Percentiles rank a stretch among this genome's conserved stretches.
phyloP scores from a whole-genome alignment of 2,329 filamentous ascomycete genomes.

The Diaporthe citriasiana region DNA sequence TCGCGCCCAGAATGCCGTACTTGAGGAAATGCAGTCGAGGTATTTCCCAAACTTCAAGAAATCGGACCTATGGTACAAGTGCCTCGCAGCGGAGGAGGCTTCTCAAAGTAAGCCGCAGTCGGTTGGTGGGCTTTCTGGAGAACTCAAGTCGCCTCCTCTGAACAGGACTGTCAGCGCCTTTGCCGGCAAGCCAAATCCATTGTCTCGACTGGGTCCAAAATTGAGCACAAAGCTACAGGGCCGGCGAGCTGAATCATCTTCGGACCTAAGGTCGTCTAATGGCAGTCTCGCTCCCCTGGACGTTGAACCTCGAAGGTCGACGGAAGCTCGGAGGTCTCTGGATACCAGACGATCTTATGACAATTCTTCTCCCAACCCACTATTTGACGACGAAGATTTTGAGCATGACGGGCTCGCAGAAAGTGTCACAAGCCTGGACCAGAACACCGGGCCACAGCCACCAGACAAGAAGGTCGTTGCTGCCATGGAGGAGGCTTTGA shows the following conservation, averaged over 20 bases:
- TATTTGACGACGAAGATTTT: slow-evolving; percentile 87
- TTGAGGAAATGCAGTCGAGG: slow-evolving; percentile 85
- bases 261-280: slow-evolving; percentile 59
- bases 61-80: slow-evolving; percentile 97
- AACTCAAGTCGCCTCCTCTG: slow-evolving; percentile 36
- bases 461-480: slow-evolving; percentile 87
- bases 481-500: slow-evolving; percentile 92
- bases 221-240: slow-evolving; percentile 50
- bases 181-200: slow-evolving; percentile 58
- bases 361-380: slow-evolving; percentile 61
- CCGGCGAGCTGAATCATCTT: slow-evolving; percentile 62
- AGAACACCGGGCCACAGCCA: slow-evolving; percentile 71
- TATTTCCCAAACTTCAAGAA: slow-evolving; percentile 90
- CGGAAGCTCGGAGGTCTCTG: slow-evolving; percentile 36
- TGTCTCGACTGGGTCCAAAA: slow-evolving; percentile 58
- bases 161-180: slow-evolving; percentile 37
- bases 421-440: slow-evolving; percentile 85
- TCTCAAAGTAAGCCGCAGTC: slow-evolving; percentile 52
- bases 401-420: slow-evolving; percentile 78
- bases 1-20: slow-evolving; percentile 82
- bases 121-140: slow-evolving; percentile 37
- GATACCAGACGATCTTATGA: slow-evolving; percentile 65
- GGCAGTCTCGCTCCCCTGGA: slow-evolving; percentile 58
- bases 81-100: slow-evolving; percentile 87
- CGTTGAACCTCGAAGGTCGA: slow-evolving; percentile 69